Evolutionary conservation across 352 stramenopile species (phyloP).

Genomic region (Pythium brachiatum): DNA sequence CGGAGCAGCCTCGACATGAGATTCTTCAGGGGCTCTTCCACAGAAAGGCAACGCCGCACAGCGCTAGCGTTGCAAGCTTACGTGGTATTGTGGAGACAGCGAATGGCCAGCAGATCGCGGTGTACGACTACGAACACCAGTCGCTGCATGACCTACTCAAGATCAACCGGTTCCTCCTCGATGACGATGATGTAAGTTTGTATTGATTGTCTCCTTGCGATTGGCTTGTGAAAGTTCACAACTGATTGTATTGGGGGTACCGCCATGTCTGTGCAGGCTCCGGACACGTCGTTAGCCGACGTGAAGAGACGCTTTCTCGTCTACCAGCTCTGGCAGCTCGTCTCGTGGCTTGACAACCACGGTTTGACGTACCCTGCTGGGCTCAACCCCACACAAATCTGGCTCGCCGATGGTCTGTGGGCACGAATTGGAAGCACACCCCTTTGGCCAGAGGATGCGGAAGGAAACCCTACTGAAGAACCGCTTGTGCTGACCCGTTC

Average conservation of each 20-base stretch:
- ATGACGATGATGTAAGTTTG: slow-evolving; percentile 33
- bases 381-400: slow-evolving; percentile 41
- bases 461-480: background rate
- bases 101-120: slow-evolving; percentile 28
- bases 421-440: slow-evolving; percentile 34
- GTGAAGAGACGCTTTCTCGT: slow-evolving; percentile 65
- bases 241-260: background rate
- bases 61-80: slow-evolving; percentile 34
- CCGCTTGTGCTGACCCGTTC: background rate
- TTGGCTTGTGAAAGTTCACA: background rate
- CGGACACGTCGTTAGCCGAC: slow-evolving; percentile 39
- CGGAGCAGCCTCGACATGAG: background rate
- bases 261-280: slow-evolving; percentile 10
- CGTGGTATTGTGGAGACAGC: slow-evolving; percentile 32
- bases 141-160: slow-evolving; percentile 71
- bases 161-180: slow-evolving; percentile 60
- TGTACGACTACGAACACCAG: slow-evolving; percentile 69
- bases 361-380: slow-evolving; percentile 36
- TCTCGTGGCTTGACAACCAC: slow-evolving; percentile 44
- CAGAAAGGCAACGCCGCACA: slow-evolving; percentile 27
- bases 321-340: slow-evolving; percentile 55
- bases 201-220: too few species aligned
- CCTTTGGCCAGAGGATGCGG: background rate
- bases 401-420: slow-evolving; percentile 52
- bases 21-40: slow-evolving; percentile 23